phyloP scores from a whole-genome alignment of 768 basidiomycete genomes.

The Tylopilus vinaceipallidus region DNA sequence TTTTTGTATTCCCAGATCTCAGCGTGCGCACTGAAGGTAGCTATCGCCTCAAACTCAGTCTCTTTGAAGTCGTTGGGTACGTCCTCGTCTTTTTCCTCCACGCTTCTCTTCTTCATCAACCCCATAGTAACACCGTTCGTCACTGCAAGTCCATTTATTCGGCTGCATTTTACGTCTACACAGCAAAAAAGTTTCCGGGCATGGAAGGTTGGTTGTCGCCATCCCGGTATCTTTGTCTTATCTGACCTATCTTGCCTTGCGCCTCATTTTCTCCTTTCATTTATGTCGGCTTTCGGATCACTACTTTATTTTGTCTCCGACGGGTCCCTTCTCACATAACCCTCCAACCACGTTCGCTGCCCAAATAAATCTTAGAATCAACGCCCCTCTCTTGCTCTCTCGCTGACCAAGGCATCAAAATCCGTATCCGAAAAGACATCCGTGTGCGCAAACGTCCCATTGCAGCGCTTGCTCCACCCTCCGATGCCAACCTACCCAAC shows the following conservation, averaged over 20 bases:
- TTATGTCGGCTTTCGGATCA: slow-evolving; percentile 19
- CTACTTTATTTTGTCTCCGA: slow-evolving; percentile 16
- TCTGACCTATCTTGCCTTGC: slow-evolving; percentile 15
- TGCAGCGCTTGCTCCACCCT: slow-evolving; percentile 29
- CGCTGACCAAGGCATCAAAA: slow-evolving; percentile 96
- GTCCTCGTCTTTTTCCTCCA: slow-evolving; percentile 29
- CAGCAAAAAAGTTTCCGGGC: slow-evolving; percentile 94
- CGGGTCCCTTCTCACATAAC: slow-evolving; percentile 4
- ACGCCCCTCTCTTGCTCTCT: slow-evolving; percentile 86
- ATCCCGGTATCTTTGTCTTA: slow-evolving; percentile 15
- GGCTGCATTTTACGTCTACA: slow-evolving; percentile 89
- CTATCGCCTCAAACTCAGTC: slow-evolving; percentile 64
- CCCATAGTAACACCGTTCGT: slow-evolving; percentile 70
- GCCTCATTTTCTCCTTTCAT: slow-evolving; percentile 16
- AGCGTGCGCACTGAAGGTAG: slow-evolving; percentile 90
- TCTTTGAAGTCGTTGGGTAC: slow-evolving; percentile 92
- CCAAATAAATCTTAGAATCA: slow-evolving; percentile 53
- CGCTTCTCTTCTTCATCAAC: slow-evolving; percentile 1
- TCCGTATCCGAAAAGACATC: slow-evolving; percentile 90
- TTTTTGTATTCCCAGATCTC: slow-evolving; percentile 96
- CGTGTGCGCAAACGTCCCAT: slow-evolving; percentile 73
- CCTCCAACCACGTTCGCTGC: neutral
- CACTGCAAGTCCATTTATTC: slow-evolving; percentile 92
- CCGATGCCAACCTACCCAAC: slow-evolving; percentile 15
- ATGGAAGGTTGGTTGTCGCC: slow-evolving; percentile 72